Conservation (phyloP, 1,284 basidiomycete species). For the Ganoderma sinense region DNA sequence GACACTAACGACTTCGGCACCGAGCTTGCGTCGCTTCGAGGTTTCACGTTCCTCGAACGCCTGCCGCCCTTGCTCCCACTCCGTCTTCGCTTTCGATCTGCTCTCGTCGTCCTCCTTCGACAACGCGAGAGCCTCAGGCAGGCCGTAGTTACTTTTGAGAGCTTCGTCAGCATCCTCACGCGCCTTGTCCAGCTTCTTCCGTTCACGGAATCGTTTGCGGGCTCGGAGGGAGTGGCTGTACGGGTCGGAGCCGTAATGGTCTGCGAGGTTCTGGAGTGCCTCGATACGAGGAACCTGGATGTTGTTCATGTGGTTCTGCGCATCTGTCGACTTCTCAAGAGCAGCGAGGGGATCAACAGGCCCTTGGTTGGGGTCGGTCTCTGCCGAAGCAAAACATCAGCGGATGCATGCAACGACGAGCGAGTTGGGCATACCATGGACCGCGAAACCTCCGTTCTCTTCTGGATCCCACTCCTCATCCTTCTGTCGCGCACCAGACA, state of each 20-base stretch:
- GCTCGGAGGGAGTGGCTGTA: slow-evolving; percentile 79
- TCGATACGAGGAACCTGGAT: slow-evolving; percentile 82
- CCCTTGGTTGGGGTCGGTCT: slow-evolving; percentile 72
- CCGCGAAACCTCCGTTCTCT: slow-evolving; percentile 92
- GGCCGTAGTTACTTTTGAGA: slow-evolving; percentile 76
- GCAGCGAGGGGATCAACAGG: slow-evolving; percentile 85
- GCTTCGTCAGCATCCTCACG: slow-evolving; percentile 72
- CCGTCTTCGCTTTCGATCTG: slow-evolving; percentile 62
- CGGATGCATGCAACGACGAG: neutral
- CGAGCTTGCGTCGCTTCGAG: slow-evolving; percentile 57
- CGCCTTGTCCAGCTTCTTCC: slow-evolving; percentile 80
- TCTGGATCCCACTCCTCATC: slow-evolving; percentile 96
- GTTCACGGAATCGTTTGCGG: slow-evolving; percentile 83
- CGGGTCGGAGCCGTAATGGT: slow-evolving; percentile 84
- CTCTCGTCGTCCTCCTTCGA: slow-evolving; percentile 65
- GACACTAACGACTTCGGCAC: slow-evolving; percentile 40
- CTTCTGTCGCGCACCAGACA: slow-evolving; percentile 89
- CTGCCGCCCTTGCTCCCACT: slow-evolving; percentile 62
- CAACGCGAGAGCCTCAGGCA: slow-evolving; percentile 70
- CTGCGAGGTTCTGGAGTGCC: slow-evolving; percentile 77
- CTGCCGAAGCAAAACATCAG: slow-evolving; percentile 43
- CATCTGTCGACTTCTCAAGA: slow-evolving; percentile 87
- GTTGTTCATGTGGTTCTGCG: slow-evolving; percentile 74
- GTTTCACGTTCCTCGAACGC: slow-evolving; percentile 50
- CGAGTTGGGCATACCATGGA: slow-evolving; percentile 67